Evolutionary conservation across 768 basidiomycete species (phyloP), one percentile per base, ranked within the genome.

Genomic region (Xerocomus spinulosus): DNA sequence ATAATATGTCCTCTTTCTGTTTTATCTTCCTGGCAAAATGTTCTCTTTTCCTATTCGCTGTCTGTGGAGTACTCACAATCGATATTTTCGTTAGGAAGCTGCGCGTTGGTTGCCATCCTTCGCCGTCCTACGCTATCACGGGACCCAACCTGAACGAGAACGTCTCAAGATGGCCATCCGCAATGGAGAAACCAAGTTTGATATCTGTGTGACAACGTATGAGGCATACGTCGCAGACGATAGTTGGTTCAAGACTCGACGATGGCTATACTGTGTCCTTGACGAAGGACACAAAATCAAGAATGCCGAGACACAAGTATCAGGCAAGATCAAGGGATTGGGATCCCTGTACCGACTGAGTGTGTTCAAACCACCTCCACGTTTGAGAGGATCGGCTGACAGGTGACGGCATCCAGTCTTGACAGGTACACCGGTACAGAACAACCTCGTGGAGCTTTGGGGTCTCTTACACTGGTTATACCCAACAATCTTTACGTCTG

Each of bases 221-320:
- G 86, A 88, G 24, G 57, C 69, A 1, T 86, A 79, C 50, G 76
- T 74, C 46, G 69, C 75, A 29, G 80, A 84, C 44, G 71, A 80
- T 32, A 42, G 51, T 8, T 83, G 81, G 81, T 77, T 83, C 71
- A 87, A 80, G 68, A 72, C 66, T 39, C 72, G 68, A 15, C 76
- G 69, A 40, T 87, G 73, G 79, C 74, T 61, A 20, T 81, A 80
- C 47, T 76, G 77, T 50, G 79, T 82, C 6, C 72, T 83, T 12
- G 82, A 83, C 51, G 82, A 83, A 58, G 82, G 82, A 5, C 86
- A 88, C 66, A 77, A 74, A 56, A 83, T 88, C 68, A 87, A 87
- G 68, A 86, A 86, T 52, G 66, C 78, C 9, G 79, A 78, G 29
- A 79, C 79, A 20, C 73, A 75, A 21, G 53, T 83, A 7, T 65